Evolutionary conservation across 1,284 basidiomycete genomes (phyloP).

Genomic region (Thelephora terrestris): DNA sequence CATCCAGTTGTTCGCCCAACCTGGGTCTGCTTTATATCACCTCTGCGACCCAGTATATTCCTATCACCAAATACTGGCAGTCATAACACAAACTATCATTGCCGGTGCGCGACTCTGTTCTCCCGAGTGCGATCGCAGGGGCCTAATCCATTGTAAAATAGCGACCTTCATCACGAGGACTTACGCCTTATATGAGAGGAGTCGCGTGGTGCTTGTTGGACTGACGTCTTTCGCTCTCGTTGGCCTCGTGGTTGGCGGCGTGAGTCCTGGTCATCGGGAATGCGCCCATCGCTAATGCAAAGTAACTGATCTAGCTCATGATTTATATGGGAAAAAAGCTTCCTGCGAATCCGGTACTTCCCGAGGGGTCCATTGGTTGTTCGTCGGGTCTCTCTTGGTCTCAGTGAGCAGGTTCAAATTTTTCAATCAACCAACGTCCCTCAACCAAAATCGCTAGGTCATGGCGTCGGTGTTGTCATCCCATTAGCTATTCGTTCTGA

Average conservation of each 20-base stretch:
- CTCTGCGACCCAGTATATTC: constrained; percentile 3
- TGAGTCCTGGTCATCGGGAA: constrained; percentile 9
- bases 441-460: too few species aligned
- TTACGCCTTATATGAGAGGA: constrained; percentile 32
- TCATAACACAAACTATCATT: constrained; percentile 26
- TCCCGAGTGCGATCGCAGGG: background rate
- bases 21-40: background rate
- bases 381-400: too few species aligned
- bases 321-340: too few species aligned
- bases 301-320: too few species aligned
- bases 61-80: constrained; percentile 23
- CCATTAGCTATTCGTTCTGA: too few species aligned
- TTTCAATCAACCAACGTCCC: too few species aligned
- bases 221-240: constrained; percentile 15
- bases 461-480: too few species aligned
- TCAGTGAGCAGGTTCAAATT: too few species aligned
- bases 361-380: too few species aligned
- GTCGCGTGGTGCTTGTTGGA: constrained; percentile 20
- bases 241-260: constrained; percentile 16
- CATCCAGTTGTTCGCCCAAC: constrained; percentile 10
- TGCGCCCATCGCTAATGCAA: too few species aligned
- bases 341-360: too few species aligned
- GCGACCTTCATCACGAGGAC: constrained; percentile 32
- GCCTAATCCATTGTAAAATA: constrained; percentile 10
- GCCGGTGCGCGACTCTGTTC: constrained; percentile 20